Conservation (phyloP, 2,329 filamentous ascomycete genomes). For the Colletotrichum brevisporum region DNA sequence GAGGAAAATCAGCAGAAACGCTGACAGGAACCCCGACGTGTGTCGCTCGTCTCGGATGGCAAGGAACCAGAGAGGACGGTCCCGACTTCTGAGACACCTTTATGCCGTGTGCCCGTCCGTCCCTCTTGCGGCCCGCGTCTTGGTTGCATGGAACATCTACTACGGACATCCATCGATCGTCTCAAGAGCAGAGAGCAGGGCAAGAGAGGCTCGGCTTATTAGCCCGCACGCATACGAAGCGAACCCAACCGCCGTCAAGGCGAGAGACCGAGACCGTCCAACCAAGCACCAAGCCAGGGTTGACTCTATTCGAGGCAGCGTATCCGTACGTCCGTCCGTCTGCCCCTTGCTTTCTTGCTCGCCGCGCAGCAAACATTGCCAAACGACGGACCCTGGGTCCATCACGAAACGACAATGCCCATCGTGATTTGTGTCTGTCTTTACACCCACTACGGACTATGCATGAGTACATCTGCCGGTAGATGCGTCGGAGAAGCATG, state of each 20-base stretch:
- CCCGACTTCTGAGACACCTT: slow-evolving; percentile 15
- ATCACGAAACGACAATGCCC: not conserved
- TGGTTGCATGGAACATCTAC: slow-evolving; percentile 8
- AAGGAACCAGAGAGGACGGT: not conserved
- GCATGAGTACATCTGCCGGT: too few relatives aligned
- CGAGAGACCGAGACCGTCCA: too few relatives aligned
- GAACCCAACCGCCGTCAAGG: too few relatives aligned
- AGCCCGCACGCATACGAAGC: not conserved
- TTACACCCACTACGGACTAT: too few relatives aligned
- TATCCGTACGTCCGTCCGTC: not conserved
- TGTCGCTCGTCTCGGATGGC: slow-evolving; percentile 20
- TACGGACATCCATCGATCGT: not conserved
- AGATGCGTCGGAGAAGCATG: not conserved
- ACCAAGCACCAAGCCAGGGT: too few relatives aligned
- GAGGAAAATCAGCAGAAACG: slow-evolving; percentile 30
- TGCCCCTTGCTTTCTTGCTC: not conserved
- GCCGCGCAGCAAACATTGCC: slow-evolving; percentile 14
- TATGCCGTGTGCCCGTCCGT: slow-evolving; percentile 9
- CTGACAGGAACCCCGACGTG: slow-evolving; percentile 27
- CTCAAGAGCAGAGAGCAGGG: not conserved
- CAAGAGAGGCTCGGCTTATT: not conserved
- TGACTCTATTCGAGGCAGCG: too few relatives aligned
- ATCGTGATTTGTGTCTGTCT: too few relatives aligned
- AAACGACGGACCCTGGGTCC: slow-evolving; percentile 10
- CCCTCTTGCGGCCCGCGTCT: not conserved